phyloP scores from a whole-genome alignment of 192 early-diverging fungal genomes.

The Linderina pennispora region DNA sequence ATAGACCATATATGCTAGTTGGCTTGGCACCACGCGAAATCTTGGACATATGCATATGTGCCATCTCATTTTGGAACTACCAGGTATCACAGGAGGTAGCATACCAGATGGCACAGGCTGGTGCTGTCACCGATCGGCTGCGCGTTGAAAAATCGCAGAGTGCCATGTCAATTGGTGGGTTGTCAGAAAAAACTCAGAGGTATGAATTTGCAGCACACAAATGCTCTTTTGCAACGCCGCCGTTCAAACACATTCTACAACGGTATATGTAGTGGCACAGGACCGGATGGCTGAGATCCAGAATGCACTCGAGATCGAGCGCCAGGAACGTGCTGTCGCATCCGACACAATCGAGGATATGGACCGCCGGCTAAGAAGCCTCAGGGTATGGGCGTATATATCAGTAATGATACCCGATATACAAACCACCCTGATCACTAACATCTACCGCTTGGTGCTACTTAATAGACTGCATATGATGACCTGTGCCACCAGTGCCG shows the following conservation, averaged over 20 bases:
- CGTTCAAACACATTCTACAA: too few relatives aligned
- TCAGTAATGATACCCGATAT: not conserved
- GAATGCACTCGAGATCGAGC: constrained; percentile 12
- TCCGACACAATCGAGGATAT: constrained; percentile 44
- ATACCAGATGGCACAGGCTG: constrained; percentile 27
- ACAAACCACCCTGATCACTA: not conserved
- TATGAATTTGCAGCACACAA: too few relatives aligned
- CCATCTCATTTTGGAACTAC: constrained; percentile 61
- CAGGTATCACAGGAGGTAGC: constrained; percentile 56
- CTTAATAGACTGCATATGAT: constrained; percentile 24
- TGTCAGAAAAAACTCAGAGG: constrained; percentile 11
- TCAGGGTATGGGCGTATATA: constrained; percentile 27
- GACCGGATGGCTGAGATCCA: constrained; percentile 12
- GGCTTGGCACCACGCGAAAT: constrained; percentile 57
- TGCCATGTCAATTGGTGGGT: constrained; percentile 4
- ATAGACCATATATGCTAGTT: constrained; percentile 60
- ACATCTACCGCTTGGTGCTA: not conserved
- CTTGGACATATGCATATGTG: constrained; percentile 59
- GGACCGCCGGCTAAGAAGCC: constrained; percentile 45
- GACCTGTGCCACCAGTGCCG: constrained; percentile 32
- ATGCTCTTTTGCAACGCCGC: too few relatives aligned
- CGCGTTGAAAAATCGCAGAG: constrained; percentile 24
- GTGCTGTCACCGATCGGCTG: constrained; percentile 29
- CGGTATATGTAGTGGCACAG: constrained; percentile 11
- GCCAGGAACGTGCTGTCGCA: constrained; percentile 14